phyloP scores from a whole-genome alignment of 345 rosid species.

The Lepidium sativum region DNA sequence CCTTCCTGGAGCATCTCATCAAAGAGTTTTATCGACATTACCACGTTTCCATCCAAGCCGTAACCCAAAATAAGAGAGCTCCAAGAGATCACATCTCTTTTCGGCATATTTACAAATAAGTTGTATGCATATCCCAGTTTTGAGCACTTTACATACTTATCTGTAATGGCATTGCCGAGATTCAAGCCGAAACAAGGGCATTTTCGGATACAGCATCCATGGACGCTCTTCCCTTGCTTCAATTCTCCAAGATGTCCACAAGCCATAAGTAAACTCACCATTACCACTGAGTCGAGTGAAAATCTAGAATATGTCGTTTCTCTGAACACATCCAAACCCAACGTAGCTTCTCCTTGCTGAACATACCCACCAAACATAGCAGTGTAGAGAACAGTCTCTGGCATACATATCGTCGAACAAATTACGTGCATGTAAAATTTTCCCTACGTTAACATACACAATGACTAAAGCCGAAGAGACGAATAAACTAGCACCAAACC shows the following conservation, averaged over 20 bases:
- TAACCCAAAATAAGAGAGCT: conserved; percentile 56
- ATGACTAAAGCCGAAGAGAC: conserved; percentile 48
- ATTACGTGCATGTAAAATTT: conserved; percentile 27
- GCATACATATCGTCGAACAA: conserved; percentile 47
- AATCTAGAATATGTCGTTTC: conserved; percentile 34
- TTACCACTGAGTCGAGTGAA: conserved; percentile 48
- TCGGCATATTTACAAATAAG: conserved; percentile 35
- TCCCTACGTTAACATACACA: conserved; percentile 29
- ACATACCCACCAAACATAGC: conserved; percentile 61
- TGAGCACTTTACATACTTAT: conserved; percentile 51
- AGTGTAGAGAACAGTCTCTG: conserved; percentile 53
- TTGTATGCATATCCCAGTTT: conserved; percentile 25
- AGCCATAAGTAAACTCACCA: conserved; percentile 52
- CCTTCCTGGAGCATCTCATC: conserved; percentile 31
- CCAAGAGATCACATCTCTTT: conserved; percentile 54
- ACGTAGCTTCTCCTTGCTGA: conserved; percentile 39
- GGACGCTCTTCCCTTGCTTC: conserved; percentile 51
- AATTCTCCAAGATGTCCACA: conserved; percentile 46
- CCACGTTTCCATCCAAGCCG: conserved; percentile 41
- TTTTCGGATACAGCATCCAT: conserved; percentile 55
- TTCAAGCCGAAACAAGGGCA: conserved; percentile 36
- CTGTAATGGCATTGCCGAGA: conserved; percentile 47
- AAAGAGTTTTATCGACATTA: conserved; percentile 32
- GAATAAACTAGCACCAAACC: conserved; percentile 35
- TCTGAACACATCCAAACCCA: conserved; percentile 37